Base-by-base conservation (phyloP, 352 stramenopile species). In the Phytophthora meadii region DNA sequence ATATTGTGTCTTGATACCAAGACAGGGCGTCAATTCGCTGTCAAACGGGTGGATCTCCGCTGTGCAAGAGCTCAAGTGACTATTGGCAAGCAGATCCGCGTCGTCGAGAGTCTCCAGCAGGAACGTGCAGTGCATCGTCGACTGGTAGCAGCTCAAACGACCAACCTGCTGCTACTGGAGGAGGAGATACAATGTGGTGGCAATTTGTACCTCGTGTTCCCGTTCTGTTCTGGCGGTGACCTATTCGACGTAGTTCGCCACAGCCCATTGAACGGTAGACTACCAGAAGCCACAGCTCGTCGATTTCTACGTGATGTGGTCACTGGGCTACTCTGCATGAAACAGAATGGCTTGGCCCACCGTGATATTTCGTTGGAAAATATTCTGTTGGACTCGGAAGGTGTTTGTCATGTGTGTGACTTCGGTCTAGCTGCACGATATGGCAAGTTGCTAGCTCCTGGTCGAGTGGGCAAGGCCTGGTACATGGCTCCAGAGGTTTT, bases 401-500 rank as follows among this genome's bases (percentile, higher is more conserved):
- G 71, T 12, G 67, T 67, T 34, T 84, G 76, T 50, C 65, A 84
- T 25, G 57, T 90, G 15, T 81, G 72, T 48, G 81, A 90, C 68
- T 88, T 90, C 61, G 81, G 81, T 5, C 51, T 90, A 6, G 77
- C 76, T 14, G 36, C 52, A 1, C 45, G 64, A 3, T 61, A 75
- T 25, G 61, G 41, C 44, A 72, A 67, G 5, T 54, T 64, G n/a
- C 30, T 75, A 14, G 55, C 61, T 7, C 62, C 65, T n/a, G 66
- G 70, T 30, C 66, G 78, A 27, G 77, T 88, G 6, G 82, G 82
- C 42, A 91, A 91, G 61, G 61, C 57, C 10, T 88, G 77, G 73
- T 90, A 90, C 72, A 90, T 90, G 76, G 78, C 79, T 2, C 82
- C 82, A 1, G 82, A 90, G 62, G 78, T 88, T 15, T 88, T 75